Evolutionary conservation across 2,329 filamentous ascomycete species (phyloP), one percentile per base, ranked within the genome.

Genomic region (Colletotrichum salicis): DNA sequence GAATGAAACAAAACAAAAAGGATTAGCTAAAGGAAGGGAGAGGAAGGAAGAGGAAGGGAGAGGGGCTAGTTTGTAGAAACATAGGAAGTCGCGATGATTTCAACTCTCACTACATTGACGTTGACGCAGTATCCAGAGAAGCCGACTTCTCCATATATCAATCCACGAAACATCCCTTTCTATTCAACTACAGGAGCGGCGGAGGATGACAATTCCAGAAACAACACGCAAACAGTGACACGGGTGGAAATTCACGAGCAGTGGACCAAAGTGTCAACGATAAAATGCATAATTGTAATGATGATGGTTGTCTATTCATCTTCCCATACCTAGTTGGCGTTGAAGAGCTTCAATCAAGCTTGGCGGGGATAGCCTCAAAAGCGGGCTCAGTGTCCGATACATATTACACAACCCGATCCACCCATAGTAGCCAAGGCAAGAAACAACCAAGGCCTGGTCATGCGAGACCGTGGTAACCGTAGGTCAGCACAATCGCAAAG

Each of bases 341-440:
- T 19, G 51, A 15, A 63, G n/a, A n/a, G 4, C 8, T 37, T 11
- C 41, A 51, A 41, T 48, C 55, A 64, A 60, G 41, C 45, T 60
- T 54, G 24, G 37, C 45, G 22, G 41, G 33, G 29, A 35, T 33
- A 65, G 64, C 33, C 55, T 54, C 64, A 35, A 35, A 60, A 69
- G 48, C 60, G 33, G 35, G 35, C 55, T 60, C 56, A 48, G 41
- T 52, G 22, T 55, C 29, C 60, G 60, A 37, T 48, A 70, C 24
- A 41, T 64, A 33, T 59, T 61, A 70, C 60, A 64, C 45, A 60
- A 57, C 29, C 24, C 60, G 37, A 37, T 12, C 70, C 51, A 56
- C 27, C 10, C 55, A 56, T 29, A 31, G 19, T 70, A 64, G 60
- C 70, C 66, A 60, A 70, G 55, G 66, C 70, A 58, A 48, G 37